Evolutionary conservation across 495 filamentous ascomycete species (phyloP), one percentile per base, ranked within the genome.

Genomic region (Penicillium daleae): DNA sequence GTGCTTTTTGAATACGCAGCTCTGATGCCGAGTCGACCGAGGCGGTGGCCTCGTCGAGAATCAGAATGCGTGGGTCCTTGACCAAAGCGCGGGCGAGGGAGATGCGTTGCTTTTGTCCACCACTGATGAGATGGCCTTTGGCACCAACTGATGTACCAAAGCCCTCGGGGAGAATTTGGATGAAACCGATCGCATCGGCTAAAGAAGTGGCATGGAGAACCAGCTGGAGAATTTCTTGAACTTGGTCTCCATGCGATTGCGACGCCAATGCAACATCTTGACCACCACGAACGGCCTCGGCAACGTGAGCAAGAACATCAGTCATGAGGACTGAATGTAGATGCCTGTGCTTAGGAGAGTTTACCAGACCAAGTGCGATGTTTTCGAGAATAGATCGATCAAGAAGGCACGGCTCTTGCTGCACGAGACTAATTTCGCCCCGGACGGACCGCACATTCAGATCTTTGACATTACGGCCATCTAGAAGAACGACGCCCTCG

Each of bases 1-100:
- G 71, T 12, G 82, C 79, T 10, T 46, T 52, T 59, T 81, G 82
- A 49, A 84, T 83, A 26, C 75, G 74, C 44, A 66, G 74, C 65
- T 85, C 83, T 24, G 72, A 82, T 31, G 72, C 67, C 1, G 82
- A 82, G 68, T 85, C 82, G 1, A 85, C 37, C n/a, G 75, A 76
- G 1, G 68, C 85, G 2, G 90, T 94, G 17, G 91, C 91, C 71
- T 95, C 91, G 67, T 94, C 91, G 4, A 96, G 76, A 33, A 95
- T 87, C 4, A 96, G 74, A 62, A 96, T 87, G 26, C 83, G 84
- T 0, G 92, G 90, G 52, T 90, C 80, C 66, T 90, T 90, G 56
- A 94, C 82, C 33, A 91, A 83, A n/a, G 85, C 86, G 19, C 89
- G 78, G 0, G 89, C 89, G 51, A 92, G 84, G 6, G 88, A 78